Conservation (phyloP, 768 basidiomycete genomes). For the Cystofilobasidium bisporidii region DNA sequence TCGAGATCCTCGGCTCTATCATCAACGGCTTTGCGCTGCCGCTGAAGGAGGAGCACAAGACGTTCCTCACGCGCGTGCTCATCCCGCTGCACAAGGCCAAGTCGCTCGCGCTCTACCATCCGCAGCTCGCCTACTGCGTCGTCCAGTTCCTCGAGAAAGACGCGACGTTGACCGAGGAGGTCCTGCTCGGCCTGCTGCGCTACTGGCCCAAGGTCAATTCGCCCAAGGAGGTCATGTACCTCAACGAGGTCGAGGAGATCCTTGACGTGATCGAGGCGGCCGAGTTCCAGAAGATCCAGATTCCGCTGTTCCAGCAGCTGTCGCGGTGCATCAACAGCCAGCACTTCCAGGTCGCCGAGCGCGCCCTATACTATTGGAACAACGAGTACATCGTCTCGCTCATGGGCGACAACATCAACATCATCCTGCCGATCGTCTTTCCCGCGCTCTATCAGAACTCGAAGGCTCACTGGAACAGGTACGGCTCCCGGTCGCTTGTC, state of each 20-base stretch:
- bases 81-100: conserved; percentile 97
- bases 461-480: conserved; percentile 98
- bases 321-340: conserved; percentile 97
- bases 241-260: conserved; percentile 98
- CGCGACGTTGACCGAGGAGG: conserved; percentile 79
- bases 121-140: conserved; percentile 97
- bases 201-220: conserved; percentile 99
- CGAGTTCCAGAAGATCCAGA: conserved; percentile 93
- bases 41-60: conserved; percentile 96
- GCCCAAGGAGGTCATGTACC: conserved; percentile 98
- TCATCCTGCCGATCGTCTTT: conserved; percentile 91
- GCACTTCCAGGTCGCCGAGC: conserved; percentile 98
- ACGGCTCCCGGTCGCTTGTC: conserved; percentile 42
- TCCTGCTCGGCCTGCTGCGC: conserved; percentile 87
- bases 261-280: conserved; percentile 93
- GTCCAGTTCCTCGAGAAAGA: conserved; percentile 99
- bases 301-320: conserved; percentile 83
- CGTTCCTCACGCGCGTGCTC: conserved; percentile 83
- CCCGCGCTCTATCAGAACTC: conserved; percentile 92
- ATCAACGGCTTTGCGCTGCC: conserved; percentile 98
- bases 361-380: conserved; percentile 96
- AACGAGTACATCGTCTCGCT: conserved; percentile 99
- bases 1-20: conserved; percentile 97
- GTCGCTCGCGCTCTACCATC: conserved; percentile 93
- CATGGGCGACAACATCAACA: conserved; percentile 87